Conservation (phyloP, 176 grass and related monocot species). For the Rhynchospora pubera region DNA sequence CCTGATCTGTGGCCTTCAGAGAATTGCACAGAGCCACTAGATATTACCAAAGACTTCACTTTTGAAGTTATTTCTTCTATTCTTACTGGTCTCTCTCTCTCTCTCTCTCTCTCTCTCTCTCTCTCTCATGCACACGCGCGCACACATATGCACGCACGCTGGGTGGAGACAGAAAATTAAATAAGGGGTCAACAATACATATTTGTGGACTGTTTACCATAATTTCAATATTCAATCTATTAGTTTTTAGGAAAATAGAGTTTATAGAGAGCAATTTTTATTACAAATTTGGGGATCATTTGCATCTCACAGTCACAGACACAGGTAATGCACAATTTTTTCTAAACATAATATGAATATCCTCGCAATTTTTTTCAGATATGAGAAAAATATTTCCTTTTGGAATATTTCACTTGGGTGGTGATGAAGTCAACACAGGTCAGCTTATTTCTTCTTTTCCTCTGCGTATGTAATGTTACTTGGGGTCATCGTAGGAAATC, state of each 20-base stretch:
- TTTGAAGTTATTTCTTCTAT: conserved; percentile 96
- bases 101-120: too few species aligned
- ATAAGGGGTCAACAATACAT: too few species aligned
- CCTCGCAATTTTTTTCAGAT: conserved; percentile 48
- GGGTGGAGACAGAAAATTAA: too few species aligned
- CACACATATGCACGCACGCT: background rate
- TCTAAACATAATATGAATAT: conserved; percentile 1
- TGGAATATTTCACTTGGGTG: conserved; percentile 88
- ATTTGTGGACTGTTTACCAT: too few species aligned
- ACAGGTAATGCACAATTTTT: background rate
- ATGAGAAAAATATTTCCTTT: conserved; percentile 98
- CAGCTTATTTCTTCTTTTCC: conserved; percentile 10
- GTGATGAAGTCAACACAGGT: conserved; percentile 99
- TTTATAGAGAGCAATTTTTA: too few species aligned
- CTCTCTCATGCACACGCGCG: background rate
- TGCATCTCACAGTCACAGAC: background rate
- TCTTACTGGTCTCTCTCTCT: conserved; percentile 56
- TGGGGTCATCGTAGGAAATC: background rate
- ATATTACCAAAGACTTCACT: conserved; percentile 84
- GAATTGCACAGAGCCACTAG: conserved; percentile 78
- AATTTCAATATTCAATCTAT: too few species aligned
- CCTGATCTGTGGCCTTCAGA: conserved; percentile 82
- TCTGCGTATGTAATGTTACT: background rate
- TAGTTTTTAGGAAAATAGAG: too few species aligned
- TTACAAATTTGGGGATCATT: too few species aligned